phyloP scores from a whole-genome alignment of 805 yeast species.

The Peterozyma xylosa region DNA sequence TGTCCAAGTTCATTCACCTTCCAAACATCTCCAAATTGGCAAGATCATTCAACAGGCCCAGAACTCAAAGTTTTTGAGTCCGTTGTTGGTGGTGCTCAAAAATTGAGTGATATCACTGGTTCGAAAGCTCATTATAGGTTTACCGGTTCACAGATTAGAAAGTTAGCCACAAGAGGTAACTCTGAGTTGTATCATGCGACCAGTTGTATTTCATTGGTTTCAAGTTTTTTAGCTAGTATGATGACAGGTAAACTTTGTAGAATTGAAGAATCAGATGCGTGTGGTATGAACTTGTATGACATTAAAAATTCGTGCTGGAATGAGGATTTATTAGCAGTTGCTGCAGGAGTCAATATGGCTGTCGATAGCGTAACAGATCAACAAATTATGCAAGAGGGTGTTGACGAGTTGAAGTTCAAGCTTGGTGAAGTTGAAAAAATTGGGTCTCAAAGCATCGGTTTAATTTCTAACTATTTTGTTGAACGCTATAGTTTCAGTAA shows the following conservation, averaged over 20 bases:
- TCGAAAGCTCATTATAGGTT: slow-evolving; percentile 85
- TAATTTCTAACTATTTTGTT: slow-evolving; percentile 52
- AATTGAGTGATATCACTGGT: slow-evolving; percentile 66
- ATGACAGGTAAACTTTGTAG: slow-evolving; percentile 56
- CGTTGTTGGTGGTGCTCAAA: slow-evolving; percentile 50
- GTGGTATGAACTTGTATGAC: slow-evolving; percentile 90
- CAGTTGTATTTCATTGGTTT: slow-evolving; percentile 60
- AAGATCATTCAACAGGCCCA: slow-evolving; percentile 77
- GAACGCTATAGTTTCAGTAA: slow-evolving; percentile 54
- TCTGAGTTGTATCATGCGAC: slow-evolving; percentile 51
- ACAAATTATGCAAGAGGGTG: slow-evolving; percentile 19
- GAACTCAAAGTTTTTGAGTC: slow-evolving; percentile 60
- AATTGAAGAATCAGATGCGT: slow-evolving; percentile 79
- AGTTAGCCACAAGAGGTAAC: slow-evolving; percentile 46
- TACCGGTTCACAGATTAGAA: slow-evolving; percentile 88
- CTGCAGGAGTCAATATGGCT: slow-evolving; percentile 41
- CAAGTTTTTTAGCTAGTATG: slow-evolving; percentile 69
- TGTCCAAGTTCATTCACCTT: slow-evolving; percentile 48
- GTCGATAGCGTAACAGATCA: slow-evolving; percentile 27
- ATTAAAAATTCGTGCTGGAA: slow-evolving; percentile 49
- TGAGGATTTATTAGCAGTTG: slow-evolving; percentile 44
- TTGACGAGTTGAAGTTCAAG: slow-evolving; percentile 36
- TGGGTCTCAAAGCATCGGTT: slow-evolving; percentile 40
- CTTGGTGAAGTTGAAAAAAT: slow-evolving; percentile 47
- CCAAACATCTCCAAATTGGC: slow-evolving; percentile 84